Evolutionary conservation across 2,329 filamentous ascomycete species (phyloP).

Genomic region (Cladophialophora psammophila): DNA sequence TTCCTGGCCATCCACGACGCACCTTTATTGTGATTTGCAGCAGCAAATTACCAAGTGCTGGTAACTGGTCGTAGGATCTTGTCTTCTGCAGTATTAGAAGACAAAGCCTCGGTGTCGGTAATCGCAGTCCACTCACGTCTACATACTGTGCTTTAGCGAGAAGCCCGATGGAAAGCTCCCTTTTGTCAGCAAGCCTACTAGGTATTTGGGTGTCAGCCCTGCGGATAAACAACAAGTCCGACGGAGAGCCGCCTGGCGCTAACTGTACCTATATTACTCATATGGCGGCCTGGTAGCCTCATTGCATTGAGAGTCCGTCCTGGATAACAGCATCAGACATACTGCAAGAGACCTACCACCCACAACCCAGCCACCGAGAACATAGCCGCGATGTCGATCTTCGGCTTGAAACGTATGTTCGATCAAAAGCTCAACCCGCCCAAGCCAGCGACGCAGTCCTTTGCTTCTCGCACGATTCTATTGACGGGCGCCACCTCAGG

Average conservation of each 20-base stretch:
- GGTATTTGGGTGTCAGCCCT: neutral
- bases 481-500: constrained; percentile 61
- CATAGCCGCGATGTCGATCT: constrained; percentile 8
- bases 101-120: neutral
- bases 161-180: too few relatives aligned
- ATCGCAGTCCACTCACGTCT: neutral
- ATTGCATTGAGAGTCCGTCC: constrained; percentile 40
- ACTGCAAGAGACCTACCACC: neutral
- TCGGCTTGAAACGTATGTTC: constrained; percentile 23
- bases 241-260: neutral
- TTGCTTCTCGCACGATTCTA: constrained; percentile 56
- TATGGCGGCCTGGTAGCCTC: neutral
- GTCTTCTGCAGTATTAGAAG: too few relatives aligned
- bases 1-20: neutral
- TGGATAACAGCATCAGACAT: neutral
- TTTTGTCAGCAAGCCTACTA: neutral
- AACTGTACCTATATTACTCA: neutral
- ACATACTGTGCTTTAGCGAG: too few relatives aligned
- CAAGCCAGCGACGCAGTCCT: constrained; percentile 48
- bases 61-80: too few relatives aligned
- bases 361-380: neutral
- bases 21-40: neutral
- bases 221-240: constrained; percentile 6
- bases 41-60: neutral
- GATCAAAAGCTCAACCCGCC: constrained; percentile 32